Base-by-base conservation (phyloP, 2,329 filamentous ascomycete genomes). In the Aspergillus fijiensis region DNA sequence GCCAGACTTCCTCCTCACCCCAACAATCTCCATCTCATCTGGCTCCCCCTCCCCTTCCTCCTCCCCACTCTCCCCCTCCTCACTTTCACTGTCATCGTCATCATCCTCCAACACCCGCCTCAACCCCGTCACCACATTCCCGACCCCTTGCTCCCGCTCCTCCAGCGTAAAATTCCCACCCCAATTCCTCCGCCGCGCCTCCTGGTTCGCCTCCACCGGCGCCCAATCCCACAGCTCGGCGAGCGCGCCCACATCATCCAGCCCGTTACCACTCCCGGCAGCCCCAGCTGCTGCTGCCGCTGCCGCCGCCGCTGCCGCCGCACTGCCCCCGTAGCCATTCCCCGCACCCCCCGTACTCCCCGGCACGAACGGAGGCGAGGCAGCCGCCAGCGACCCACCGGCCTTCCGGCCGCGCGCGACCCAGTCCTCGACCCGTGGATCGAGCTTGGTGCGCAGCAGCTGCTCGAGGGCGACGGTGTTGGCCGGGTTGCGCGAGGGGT, bases 391-490 rank as follows among this genome's bases (percentile, higher is more conserved):
- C 27, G 27, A 29, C 27, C 12, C 47, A 14, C 56, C 61, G 60
- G 35, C 51, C 58, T 52, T 55, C 63, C 85, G 83, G 1, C 87
- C 89, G 55, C 86, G 79, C 23, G 86, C 84, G 27, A 94, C 87
- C 77, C 89, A 88, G 59, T 87, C 86, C 71, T 93, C 90, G 19
- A 92, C 87, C 25, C 85, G 82, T 0, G 91, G 90, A 66, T 95
- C 91, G 52, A 92, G 83, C 73, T 95, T 95, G 77, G 95, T 96
- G 45, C 91, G 88, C 33, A 96, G 80, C 2, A 96, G 81, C 67
- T 89, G 85, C 27, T 85, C 81, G 1, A 94, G 82, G 4, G 91
- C 81, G 1, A 94, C 82, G 4, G 91, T 81, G 52, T 72, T 69
- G 1, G 72, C 77, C 73, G 91, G 87, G 5, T 84, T 88, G 67